Base-by-base conservation (phyloP, 2,329 filamentous ascomycete genomes). In the Curvularia lunata region DNA sequence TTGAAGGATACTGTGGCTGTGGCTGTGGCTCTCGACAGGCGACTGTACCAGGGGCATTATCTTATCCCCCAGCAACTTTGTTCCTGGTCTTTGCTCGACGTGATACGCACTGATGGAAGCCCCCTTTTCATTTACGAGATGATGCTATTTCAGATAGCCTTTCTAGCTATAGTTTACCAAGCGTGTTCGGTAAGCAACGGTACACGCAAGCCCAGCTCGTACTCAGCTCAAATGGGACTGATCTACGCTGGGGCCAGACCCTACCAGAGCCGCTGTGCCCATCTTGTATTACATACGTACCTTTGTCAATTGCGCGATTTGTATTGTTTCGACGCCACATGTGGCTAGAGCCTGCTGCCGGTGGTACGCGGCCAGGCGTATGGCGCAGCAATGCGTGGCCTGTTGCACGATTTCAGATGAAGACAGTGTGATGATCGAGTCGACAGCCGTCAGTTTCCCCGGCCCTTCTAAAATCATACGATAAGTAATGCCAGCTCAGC, bases 181-280 rank as follows among this genome's bases (percentile, higher is more conserved):
- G 53, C 53, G 41, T 40, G 16, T 46, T 42, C 37, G 10, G 30
- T 54, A 48, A 51, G 40, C 37, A 37, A 28, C 40, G 37, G 25
- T 54, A 57, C 54, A 48, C 54, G 54, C 50, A 57, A 54, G 54
- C 54, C 40, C 25, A 27, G 47, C 48, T 57, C 50, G 54, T 54
- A 49, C 38, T 48, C 43, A 30, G 43, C 50, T 49, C 32, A 38
- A 49, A 37, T 38, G 53, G 50, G 38, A 21, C 48, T 34, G 37
- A 48, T 54, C 37, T 43, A 43, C 54, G 27, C 43, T 47, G 30
- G 30, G 40, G 13, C 54, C 41, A 25, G 23, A 18, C 13, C 16
- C 23, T 23, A 38, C 32, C 32, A 23, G 47, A 30, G 28, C 2
- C 28, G 28, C 28, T 30, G 28, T 30, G 10, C 32, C 23, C 34